Percentiles rank a stretch among this genome's conserved stretches.
phyloP scores from a whole-genome alignment of 1,284 basidiomycete species.

The Malassezia sympodialis region DNA sequence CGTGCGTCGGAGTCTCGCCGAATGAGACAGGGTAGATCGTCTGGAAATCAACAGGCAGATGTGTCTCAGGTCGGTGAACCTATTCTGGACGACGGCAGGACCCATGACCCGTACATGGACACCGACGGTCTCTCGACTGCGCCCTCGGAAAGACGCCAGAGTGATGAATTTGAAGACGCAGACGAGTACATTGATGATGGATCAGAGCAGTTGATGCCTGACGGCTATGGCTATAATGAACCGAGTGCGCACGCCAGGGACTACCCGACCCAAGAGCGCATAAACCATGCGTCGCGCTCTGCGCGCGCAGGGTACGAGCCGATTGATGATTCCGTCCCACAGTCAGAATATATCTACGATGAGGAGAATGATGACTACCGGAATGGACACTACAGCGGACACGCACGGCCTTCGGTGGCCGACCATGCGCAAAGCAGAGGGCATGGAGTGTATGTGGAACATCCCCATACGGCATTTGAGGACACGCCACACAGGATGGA shows the following conservation, averaged over 20 bases:
- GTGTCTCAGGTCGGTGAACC: background rate
- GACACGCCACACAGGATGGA: background rate
- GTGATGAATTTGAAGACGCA: constrained; percentile 5
- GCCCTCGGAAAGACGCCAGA: background rate
- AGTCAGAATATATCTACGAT: background rate
- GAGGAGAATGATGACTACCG: background rate
- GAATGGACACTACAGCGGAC: background rate
- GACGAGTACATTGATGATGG: background rate
- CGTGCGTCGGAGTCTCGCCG: background rate
- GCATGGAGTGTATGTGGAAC: constrained; percentile 7
- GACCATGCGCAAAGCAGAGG: background rate
- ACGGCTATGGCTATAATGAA: background rate
- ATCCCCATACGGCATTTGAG: constrained; percentile 6
- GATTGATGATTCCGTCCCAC: background rate
- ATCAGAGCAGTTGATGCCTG: background rate
- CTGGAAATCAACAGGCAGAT: background rate
- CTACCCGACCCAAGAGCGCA: background rate
- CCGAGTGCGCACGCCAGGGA: background rate
- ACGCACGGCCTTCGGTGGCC: background rate
- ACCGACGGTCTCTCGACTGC: background rate
- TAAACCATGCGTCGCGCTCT: background rate
- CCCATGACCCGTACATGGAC: background rate
- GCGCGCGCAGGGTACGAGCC: background rate
- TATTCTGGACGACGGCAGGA: background rate
- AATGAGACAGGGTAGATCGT: background rate